phyloP scores from a whole-genome alignment of 1,284 basidiomycete genomes.

The Leccinum pachyderme region DNA sequence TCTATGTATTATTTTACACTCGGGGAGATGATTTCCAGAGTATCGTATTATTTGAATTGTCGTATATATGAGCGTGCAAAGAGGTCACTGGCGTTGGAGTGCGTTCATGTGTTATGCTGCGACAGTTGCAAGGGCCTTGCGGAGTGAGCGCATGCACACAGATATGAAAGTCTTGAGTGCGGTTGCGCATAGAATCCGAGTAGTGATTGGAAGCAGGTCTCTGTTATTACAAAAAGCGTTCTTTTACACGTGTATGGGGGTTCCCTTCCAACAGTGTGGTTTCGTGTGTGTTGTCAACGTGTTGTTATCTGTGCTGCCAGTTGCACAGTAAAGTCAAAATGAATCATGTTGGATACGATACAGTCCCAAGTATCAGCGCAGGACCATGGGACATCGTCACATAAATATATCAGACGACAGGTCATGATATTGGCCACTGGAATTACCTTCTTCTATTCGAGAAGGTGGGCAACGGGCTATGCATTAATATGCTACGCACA shows the following conservation, averaged over 20 bases:
- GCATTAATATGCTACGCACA: background rate
- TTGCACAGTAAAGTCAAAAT: background rate
- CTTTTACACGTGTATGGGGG: too few relatives aligned
- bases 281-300: too few relatives aligned
- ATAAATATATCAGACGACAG: background rate
- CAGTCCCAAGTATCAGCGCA: background rate
- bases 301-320: too few relatives aligned
- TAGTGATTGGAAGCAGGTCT: too few relatives aligned
- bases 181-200: too few relatives aligned
- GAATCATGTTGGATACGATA: background rate
- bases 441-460: background rate
- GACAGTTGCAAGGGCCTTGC: background rate
- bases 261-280: too few relatives aligned
- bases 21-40: background rate
- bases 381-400: background rate
- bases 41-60: background rate
- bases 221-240: too few relatives aligned
- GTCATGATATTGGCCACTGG: background rate
- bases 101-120: background rate
- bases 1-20: conserved; percentile 6
- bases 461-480: background rate
- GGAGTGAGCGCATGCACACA: background rate
- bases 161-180: too few relatives aligned
- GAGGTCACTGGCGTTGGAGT: background rate
- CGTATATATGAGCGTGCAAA: background rate